Percentiles rank a stretch among this genome's conserved stretches.
Evolutionary conservation across 331 rosid species (phyloP).

Genomic region (Cydonia oblonga): DNA sequence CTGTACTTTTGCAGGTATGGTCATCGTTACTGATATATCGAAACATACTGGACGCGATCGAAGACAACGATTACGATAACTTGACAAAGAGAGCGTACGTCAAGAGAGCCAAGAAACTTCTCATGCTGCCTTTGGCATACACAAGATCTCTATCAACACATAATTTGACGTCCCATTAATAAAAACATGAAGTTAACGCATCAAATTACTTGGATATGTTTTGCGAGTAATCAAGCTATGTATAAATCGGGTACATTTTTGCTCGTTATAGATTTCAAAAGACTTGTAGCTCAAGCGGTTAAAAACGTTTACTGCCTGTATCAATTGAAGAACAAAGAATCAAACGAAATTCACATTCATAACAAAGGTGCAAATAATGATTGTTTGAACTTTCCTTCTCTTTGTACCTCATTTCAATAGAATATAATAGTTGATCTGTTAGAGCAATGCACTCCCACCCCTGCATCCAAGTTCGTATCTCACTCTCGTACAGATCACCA

Average conservation of each 20-base stretch:
- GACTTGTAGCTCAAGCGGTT: background rate
- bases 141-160: slow-evolving; percentile 37
- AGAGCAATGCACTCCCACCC: background rate
- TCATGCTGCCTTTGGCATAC: slow-evolving; percentile 59
- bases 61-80: slow-evolving; percentile 64
- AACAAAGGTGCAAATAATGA: background rate
- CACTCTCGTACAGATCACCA: slow-evolving; percentile 34
- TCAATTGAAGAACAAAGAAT: background rate
- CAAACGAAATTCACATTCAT: background rate
- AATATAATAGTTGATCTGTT: too few species aligned
- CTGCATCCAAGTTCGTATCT: too few species aligned
- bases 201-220: background rate
- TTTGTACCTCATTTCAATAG: background rate
- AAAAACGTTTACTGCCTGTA: background rate
- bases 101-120: slow-evolving; percentile 48
- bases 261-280: background rate
- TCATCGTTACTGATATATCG: slow-evolving; percentile 63
- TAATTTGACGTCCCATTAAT: background rate
- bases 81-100: slow-evolving; percentile 72
- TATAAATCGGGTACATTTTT: background rate
- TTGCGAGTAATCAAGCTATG: background rate
- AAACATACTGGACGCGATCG: slow-evolving; percentile 62
- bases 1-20: slow-evolving; percentile 52
- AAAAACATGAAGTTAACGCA: background rate
- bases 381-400: background rate